phyloP scores from a whole-genome alignment of 2,329 filamentous ascomycete genomes.

The Endoconidiophora laricicola region DNA sequence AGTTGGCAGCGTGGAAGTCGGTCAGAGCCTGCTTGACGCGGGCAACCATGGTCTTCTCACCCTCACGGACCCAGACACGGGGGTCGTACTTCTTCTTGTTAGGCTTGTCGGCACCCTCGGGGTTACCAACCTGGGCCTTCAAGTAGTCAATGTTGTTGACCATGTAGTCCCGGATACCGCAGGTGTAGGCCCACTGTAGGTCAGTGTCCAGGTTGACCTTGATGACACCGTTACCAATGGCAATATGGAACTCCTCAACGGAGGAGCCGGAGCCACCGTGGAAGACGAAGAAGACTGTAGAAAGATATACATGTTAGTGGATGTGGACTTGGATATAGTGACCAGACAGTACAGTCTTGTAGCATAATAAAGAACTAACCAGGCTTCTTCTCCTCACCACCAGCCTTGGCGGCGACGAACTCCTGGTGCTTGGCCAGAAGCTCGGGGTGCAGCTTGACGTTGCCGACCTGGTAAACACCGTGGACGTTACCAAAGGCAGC shows the following conservation, averaged over 20 bases:
- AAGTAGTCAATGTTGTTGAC: conserved; percentile 92
- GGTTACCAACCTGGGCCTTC: conserved; percentile 75
- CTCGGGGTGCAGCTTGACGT: conserved; percentile 92
- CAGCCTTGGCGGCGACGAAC: conserved; percentile 69
- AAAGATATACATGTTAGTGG: too few relatives aligned
- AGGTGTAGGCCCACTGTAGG: conserved; percentile 86
- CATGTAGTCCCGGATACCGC: conserved; percentile 88
- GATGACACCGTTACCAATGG: conserved; percentile 85
- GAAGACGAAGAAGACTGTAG: conserved; percentile 79
- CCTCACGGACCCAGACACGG: conserved; percentile 88
- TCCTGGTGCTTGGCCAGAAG: conserved; percentile 93
- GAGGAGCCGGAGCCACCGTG: conserved; percentile 88
- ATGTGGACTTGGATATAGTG: background rate
- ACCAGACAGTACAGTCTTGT: too few relatives aligned
- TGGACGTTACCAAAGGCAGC: conserved; percentile 98
- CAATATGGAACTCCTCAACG: conserved; percentile 79
- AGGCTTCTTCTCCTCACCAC: conserved; percentile 59
- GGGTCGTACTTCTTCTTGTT: conserved; percentile 86
- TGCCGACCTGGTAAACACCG: conserved; percentile 92
- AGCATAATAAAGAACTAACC: conserved; percentile 18
- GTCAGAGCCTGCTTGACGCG: conserved; percentile 67
- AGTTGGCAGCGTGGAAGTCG: conserved; percentile 65
- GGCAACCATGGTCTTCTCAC: conserved; percentile 88
- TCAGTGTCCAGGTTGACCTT: conserved; percentile 99
- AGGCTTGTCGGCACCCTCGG: conserved; percentile 88